A percentile compares a stretch with the other conserved stretches of the same genome.
phyloP scores from a whole-genome alignment of 2,329 filamentous ascomycete genomes.

The Macroventuria anomochaeta region DNA sequence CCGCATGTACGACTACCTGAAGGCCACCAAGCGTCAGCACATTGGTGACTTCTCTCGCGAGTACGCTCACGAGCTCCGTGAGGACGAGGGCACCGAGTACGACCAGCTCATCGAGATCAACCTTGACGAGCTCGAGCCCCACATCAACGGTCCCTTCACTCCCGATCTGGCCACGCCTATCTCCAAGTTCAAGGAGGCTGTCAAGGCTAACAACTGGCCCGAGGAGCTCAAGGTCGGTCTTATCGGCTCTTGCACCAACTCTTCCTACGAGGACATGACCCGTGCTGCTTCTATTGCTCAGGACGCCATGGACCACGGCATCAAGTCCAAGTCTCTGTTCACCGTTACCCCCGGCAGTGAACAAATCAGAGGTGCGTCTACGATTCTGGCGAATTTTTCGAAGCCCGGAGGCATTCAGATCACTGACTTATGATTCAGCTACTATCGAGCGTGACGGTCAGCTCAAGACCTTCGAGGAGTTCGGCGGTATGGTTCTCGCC shows the following conservation, averaged over 20 bases:
- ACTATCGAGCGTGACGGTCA: conserved; percentile 88
- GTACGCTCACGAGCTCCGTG: conserved; percentile 84
- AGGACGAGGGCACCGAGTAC: conserved; percentile 91
- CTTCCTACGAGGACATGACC: conserved; percentile 87
- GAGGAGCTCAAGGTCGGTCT: conserved; percentile 95
- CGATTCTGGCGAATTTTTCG: conserved; percentile 41
- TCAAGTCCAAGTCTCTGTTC: conserved; percentile 94
- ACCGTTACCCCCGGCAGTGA: conserved; percentile 96
- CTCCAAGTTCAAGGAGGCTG: conserved; percentile 94
- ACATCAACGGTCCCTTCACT: conserved; percentile 99
- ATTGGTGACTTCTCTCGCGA: conserved; percentile 89
- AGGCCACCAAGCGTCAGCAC: conserved; percentile 84
- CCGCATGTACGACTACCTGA: conserved; percentile 95
- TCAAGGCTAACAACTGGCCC: conserved; percentile 94
- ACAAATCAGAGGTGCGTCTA: conserved; percentile 72
- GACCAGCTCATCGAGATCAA: conserved; percentile 97
- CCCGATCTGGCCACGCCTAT: conserved; percentile 97
- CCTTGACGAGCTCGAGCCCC: conserved; percentile 90
- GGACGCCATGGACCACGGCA: conserved; percentile 87
- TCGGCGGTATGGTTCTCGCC: conserved; percentile 90
- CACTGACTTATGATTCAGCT: conserved; percentile 44
- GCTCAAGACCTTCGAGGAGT: conserved; percentile 93
- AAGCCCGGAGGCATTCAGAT: conserved; percentile 3
- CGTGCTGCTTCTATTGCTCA: conserved; percentile 89
- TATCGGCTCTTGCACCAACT: conserved; percentile 98